These are phyloP conservation scores for Chrysoporthe deuterocubensis DNA, from an alignment of 2,329 filamentous ascomycete genomes.

Conservation along the genomic window DNA sequence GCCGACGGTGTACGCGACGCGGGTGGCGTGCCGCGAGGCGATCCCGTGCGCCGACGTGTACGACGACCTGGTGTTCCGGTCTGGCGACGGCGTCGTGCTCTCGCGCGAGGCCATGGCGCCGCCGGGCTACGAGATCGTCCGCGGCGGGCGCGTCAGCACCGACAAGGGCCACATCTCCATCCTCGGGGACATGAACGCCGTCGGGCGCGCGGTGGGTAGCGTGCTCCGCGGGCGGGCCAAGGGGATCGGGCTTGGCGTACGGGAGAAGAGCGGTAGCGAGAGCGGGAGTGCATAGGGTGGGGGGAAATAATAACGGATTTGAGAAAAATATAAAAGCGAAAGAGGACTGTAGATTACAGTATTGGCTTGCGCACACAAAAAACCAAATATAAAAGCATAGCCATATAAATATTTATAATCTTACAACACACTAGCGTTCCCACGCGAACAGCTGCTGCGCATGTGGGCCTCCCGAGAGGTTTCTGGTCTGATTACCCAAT, in stretches of 20 bases:
- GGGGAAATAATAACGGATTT: background rate
- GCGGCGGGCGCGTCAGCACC: conserved; percentile 75
- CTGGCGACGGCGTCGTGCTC: conserved; percentile 87
- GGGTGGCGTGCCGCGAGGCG: conserved; percentile 71
- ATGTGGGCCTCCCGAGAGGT: too few species aligned
- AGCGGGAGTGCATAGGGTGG: background rate
- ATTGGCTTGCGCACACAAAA: background rate
- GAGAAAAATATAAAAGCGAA: conserved; percentile 4
- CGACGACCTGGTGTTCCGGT: conserved; percentile 83
- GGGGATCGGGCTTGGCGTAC: conserved; percentile 69
- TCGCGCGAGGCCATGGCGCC: conserved; percentile 86
- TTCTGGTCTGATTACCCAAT: too few species aligned
- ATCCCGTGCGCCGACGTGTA: conserved; percentile 81
- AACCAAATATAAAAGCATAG: too few species aligned
- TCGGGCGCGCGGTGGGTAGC: conserved; percentile 74
- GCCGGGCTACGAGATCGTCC: conserved; percentile 73
- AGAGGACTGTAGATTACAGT: background rate
- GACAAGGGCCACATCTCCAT: conserved; percentile 88
- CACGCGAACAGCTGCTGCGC: too few species aligned
- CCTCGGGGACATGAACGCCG: conserved; percentile 80
- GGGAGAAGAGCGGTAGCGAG: background rate
- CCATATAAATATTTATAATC: too few species aligned
- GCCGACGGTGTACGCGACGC: conserved; percentile 82
- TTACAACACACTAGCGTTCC: too few species aligned
- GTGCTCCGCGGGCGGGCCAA: conserved; percentile 68